These are phyloP conservation scores for Dalechampia spathulata DNA, from an alignment of 441 rosid species.

Conservation along the genomic window DNA sequence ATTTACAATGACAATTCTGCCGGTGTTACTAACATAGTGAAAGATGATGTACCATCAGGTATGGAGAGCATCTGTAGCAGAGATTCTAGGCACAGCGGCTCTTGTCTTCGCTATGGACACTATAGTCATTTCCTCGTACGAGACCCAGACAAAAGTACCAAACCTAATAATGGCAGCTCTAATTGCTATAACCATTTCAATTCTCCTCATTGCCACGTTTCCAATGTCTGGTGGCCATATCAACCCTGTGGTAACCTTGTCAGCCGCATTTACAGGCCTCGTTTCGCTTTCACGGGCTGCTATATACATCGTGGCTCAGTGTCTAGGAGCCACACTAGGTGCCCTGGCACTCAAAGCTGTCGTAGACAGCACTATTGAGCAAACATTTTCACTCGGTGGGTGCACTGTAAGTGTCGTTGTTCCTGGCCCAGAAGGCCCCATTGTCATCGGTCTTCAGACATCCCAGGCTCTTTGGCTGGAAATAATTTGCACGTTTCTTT, in stretches of 20 bases:
- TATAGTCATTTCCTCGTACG: slow-evolving; percentile 39
- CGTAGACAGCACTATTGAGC: slow-evolving; percentile 21
- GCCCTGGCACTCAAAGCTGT: slow-evolving; percentile 35
- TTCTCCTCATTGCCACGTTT: slow-evolving; percentile 38
- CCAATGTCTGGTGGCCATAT: slow-evolving; percentile 51
- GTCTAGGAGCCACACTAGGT: slow-evolving; percentile 33
- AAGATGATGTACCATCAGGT: slow-evolving; percentile 18
- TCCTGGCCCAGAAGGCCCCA: slow-evolving; percentile 36
- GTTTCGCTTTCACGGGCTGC: slow-evolving; percentile 29
- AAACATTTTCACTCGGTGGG: slow-evolving; percentile 38
- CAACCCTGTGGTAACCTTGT: slow-evolving; percentile 33
- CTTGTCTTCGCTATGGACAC: slow-evolving; percentile 44
- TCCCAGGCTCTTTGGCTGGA: slow-evolving; percentile 40
- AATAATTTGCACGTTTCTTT: slow-evolving; percentile 36
- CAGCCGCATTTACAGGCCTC: slow-evolving; percentile 33
- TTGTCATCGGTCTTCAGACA: slow-evolving; percentile 22
- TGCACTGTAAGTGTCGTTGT: slow-evolving; percentile 35
- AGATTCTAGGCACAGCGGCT: slow-evolving; percentile 36
- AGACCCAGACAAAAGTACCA: slow-evolving; percentile 30
- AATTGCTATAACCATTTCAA: slow-evolving; percentile 25
- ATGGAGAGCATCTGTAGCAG: slow-evolving; percentile 49
- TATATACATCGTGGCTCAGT: slow-evolving; percentile 39
- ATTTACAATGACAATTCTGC: neutral
- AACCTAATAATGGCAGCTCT: slow-evolving; percentile 38
- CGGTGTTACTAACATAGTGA: neutral